Evolutionary conservation across 1,284 basidiomycete genomes (phyloP).

Genomic region (Meripilus lineatus): DNA sequence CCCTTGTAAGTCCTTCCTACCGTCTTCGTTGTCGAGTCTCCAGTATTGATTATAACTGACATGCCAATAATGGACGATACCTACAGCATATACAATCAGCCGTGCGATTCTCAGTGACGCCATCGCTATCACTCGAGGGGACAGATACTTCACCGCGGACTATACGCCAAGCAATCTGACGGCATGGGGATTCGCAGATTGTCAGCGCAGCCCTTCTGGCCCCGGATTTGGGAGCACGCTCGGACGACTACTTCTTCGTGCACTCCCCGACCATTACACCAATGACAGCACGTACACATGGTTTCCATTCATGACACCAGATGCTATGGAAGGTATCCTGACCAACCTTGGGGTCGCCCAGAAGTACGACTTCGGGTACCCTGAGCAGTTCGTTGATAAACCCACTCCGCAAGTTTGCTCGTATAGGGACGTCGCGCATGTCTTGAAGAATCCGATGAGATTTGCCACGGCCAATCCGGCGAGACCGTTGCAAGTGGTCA

Average conservation of each 20-base stretch:
- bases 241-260: conserved; percentile 63
- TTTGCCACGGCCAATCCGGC: conserved; percentile 52
- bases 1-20: too few relatives aligned
- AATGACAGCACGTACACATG: conserved; percentile 55
- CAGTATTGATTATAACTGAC: too few relatives aligned
- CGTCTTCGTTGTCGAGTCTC: too few relatives aligned
- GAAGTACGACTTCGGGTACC: neutral
- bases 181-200: conserved; percentile 72
- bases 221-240: conserved; percentile 70
- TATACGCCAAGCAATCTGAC: conserved; percentile 70
- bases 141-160: conserved; percentile 75
- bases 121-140: conserved; percentile 56
- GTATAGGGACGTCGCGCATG: conserved; percentile 49
- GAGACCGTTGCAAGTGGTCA: conserved; percentile 46
- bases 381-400: too few relatives aligned
- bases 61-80: too few relatives aligned
- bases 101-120: conserved; percentile 83
- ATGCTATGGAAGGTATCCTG: conserved; percentile 31
- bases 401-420: too few relatives aligned
- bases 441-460: conserved; percentile 40
- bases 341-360: neutral
- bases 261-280: conserved; percentile 65
- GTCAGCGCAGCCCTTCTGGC: conserved; percentile 54
- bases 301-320: conserved; percentile 65
- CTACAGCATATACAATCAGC: conserved; percentile 81